phyloP scores from a whole-genome alignment of 352 stramenopile genomes.

The Albugo candida region DNA sequence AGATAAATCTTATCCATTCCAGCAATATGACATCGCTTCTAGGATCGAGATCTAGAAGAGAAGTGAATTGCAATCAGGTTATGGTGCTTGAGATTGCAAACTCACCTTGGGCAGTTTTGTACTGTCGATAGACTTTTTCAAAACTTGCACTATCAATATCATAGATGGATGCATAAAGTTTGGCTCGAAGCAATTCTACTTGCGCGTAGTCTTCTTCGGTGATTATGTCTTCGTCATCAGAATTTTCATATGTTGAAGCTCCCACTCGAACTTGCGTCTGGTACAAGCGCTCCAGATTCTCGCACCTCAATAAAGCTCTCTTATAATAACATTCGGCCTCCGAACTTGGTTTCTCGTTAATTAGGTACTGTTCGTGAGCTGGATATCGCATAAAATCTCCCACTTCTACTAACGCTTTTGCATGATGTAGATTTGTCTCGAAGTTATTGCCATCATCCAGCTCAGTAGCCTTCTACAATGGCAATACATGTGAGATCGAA shows the following conservation, averaged over 20 bases:
- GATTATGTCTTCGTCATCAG: conserved; percentile 6
- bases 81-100: neutral
- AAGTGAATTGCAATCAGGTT: neutral
- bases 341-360: neutral
- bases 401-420: conserved; percentile 53
- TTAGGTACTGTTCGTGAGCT: conserved; percentile 6
- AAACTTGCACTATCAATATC: conserved; percentile 30
- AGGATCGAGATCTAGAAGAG: conserved; percentile 17
- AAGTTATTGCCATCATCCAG: conserved; percentile 68
- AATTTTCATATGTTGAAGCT: neutral
- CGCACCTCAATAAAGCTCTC: conserved; percentile 12
- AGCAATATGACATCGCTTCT: conserved; percentile 43
- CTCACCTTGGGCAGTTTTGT: neutral
- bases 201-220: conserved; percentile 14
- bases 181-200: conserved; percentile 39
- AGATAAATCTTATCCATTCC: conserved; percentile 22
- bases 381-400: conserved; percentile 44
- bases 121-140: conserved; percentile 24
- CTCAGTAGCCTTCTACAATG: conserved; percentile 32
- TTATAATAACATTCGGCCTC: conserved; percentile 7
- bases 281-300: conserved; percentile 15
- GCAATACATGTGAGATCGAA: neutral
- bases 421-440: conserved; percentile 60
- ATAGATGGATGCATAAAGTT: conserved; percentile 28
- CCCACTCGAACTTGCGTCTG: conserved; percentile 3